Percentiles rank a stretch among this genome's conserved stretches.
Evolutionary conservation across 306 rosid genomes (phyloP).

Genomic region (Urtica urens): DNA sequence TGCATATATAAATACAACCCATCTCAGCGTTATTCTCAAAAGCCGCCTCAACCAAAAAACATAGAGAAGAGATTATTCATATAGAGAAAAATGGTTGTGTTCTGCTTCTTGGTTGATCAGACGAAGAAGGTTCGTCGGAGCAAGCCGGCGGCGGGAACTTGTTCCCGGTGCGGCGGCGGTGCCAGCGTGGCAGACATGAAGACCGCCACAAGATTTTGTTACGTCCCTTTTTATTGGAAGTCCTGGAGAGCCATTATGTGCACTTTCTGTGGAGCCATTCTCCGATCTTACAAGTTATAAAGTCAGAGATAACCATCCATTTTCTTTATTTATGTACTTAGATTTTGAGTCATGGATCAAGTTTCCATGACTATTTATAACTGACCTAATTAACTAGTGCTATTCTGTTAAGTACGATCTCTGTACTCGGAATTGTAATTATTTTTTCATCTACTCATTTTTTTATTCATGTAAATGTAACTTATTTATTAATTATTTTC

Average conservation of each 20-base stretch:
- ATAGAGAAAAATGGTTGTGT: constrained; percentile 40
- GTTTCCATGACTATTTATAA: too few relatives aligned
- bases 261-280: constrained; percentile 24
- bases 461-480: too few relatives aligned
- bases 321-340: too few relatives aligned
- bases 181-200: constrained; percentile 88
- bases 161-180: constrained; percentile 83
- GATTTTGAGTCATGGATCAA: constrained; percentile 52
- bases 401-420: too few relatives aligned
- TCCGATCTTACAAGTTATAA: constrained; percentile 4
- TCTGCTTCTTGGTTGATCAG: constrained; percentile 82
- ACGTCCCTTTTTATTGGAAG: constrained; percentile 71
- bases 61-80: neutral
- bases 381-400: too few relatives aligned
- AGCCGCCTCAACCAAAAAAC: neutral
- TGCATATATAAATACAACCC: neutral
- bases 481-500: too few relatives aligned
- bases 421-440: too few relatives aligned
- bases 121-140: constrained; percentile 42
- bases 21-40: neutral
- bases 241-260: constrained; percentile 57
- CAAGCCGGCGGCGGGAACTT: constrained; percentile 81
- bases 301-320: too few relatives aligned
- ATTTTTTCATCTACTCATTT: too few relatives aligned
- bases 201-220: constrained; percentile 72